Evolutionary conservation across 768 basidiomycete species (phyloP).

Genomic region (Phallus indusiatus): DNA sequence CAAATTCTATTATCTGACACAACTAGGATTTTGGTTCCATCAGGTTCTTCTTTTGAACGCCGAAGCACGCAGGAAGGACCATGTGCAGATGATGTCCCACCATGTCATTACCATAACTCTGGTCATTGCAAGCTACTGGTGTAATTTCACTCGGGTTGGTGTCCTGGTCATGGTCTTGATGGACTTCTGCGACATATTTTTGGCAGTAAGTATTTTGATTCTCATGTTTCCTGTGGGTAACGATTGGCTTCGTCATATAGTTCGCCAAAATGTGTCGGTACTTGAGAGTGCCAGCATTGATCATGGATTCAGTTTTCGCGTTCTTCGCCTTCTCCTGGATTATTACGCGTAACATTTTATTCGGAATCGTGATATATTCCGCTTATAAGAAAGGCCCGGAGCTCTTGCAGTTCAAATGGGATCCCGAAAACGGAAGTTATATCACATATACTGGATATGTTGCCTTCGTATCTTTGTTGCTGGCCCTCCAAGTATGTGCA

Average conservation of each 20-base stretch:
- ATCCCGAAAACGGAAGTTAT: slow-evolving; percentile 47
- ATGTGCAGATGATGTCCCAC: slow-evolving; percentile 93
- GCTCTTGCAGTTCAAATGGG: slow-evolving; percentile 48
- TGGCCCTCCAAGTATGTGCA: slow-evolving; percentile 49
- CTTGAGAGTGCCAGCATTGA: slow-evolving; percentile 46
- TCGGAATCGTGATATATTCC: slow-evolving; percentile 60
- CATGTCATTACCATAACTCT: slow-evolving; percentile 83
- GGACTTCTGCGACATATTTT: slow-evolving; percentile 89
- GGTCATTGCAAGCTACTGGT: slow-evolving; percentile 67
- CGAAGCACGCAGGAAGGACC: slow-evolving; percentile 87
- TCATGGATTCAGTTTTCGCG: slow-evolving; percentile 70
- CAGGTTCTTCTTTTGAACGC: slow-evolving; percentile 89
- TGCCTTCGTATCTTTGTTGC: slow-evolving; percentile 46
- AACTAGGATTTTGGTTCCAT: slow-evolving; percentile 85
- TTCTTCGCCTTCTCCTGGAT: slow-evolving; percentile 87
- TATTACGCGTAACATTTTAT: slow-evolving; percentile 78
- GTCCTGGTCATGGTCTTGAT: slow-evolving; percentile 85
- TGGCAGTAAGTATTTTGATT: slow-evolving; percentile 58
- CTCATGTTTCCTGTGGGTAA: background rate
- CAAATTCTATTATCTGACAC: slow-evolving; percentile 85
- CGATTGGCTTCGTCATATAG: slow-evolving; percentile 27
- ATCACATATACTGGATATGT: slow-evolving; percentile 35
- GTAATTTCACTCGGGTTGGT: slow-evolving; percentile 82
- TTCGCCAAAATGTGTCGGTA: slow-evolving; percentile 93
- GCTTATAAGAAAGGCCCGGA: slow-evolving; percentile 40